Conservation (phyloP, 2,329 filamentous ascomycete species). For the Epichloe festucae region DNA sequence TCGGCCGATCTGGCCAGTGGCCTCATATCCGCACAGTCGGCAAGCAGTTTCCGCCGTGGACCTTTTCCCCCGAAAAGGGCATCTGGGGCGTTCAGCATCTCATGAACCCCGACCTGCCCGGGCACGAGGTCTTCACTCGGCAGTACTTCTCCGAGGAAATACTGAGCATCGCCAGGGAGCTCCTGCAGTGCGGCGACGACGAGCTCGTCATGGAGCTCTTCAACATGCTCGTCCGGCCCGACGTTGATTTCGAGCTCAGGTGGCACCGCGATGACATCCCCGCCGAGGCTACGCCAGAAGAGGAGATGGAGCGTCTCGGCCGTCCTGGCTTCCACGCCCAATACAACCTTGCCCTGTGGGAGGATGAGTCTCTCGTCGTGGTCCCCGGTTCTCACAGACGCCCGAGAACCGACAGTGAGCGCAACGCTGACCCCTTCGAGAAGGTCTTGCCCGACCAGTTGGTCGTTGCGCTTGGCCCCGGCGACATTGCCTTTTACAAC, state of each 20-base stretch:
- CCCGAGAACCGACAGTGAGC: constrained; percentile 56
- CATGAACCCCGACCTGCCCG: constrained; percentile 58
- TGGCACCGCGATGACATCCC: constrained; percentile 83
- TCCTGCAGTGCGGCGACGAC: constrained; percentile 45
- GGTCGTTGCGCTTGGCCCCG: constrained; percentile 52
- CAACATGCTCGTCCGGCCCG: constrained; percentile 70
- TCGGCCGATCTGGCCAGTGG: constrained; percentile 62
- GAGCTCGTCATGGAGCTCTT: constrained; percentile 76
- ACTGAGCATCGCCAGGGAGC: constrained; percentile 47
- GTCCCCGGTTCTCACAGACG: constrained; percentile 66
- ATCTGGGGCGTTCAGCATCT: constrained; percentile 90
- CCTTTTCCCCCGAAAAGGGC: constrained; percentile 42
- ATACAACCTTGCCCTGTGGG: constrained; percentile 74
- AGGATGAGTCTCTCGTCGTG: constrained; percentile 60
- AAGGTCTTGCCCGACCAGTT: constrained; percentile 47
- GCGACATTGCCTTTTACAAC: constrained; percentile 73
- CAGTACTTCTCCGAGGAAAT: constrained; percentile 61
- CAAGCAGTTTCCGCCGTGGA: constrained; percentile 87
- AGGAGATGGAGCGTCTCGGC: constrained; percentile 50
- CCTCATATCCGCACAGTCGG: constrained; percentile 71
- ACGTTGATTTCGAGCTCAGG: constrained; percentile 55
- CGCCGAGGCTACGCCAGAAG: constrained; percentile 47
- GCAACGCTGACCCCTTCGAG: constrained; percentile 53
- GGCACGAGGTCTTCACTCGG: constrained; percentile 46
- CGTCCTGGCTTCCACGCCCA: constrained; percentile 62